phyloP scores from a whole-genome alignment of 176 grass and related monocot genomes.

The Carex parvula region DNA sequence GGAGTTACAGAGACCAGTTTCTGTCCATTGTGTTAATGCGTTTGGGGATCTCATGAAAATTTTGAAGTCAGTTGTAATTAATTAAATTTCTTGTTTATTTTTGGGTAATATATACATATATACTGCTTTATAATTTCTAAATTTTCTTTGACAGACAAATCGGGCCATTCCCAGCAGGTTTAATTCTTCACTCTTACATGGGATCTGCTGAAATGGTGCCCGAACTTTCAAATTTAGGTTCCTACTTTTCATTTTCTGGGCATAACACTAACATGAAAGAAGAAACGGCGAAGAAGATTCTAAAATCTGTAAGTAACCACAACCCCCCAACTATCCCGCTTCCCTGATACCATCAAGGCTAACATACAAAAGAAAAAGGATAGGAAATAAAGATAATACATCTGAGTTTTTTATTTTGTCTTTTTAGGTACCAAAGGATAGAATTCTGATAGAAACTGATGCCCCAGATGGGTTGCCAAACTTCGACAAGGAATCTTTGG shows the following conservation, averaged over 20 bases:
- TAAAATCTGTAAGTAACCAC: slow-evolving; percentile 56
- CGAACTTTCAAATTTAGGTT: slow-evolving; percentile 66
- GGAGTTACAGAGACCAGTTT: slow-evolving; percentile 74
- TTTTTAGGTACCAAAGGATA: slow-evolving; percentile 68
- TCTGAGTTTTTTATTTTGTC: neutral
- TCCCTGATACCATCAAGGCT: neutral
- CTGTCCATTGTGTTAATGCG: slow-evolving; percentile 79
- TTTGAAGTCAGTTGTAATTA: slow-evolving; percentile 45
- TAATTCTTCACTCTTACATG: slow-evolving; percentile 75
- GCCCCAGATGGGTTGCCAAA: slow-evolving; percentile 62
- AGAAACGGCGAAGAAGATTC: slow-evolving; percentile 64
- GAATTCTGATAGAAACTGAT: slow-evolving; percentile 87
- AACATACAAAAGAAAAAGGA: neutral
- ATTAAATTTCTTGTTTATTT: neutral
- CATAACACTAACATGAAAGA: slow-evolving; percentile 56
- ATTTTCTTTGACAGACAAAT: slow-evolving; percentile 32
- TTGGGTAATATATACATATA: neutral
- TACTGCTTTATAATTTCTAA: neutral
- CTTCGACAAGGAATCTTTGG: slow-evolving; percentile 44
- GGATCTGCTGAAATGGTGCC: slow-evolving; percentile 83
- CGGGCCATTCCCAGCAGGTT: slow-evolving; percentile 72
- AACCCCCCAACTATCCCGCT: too few relatives aligned
- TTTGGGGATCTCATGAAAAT: slow-evolving; percentile 79
- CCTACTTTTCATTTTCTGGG: slow-evolving; percentile 85
- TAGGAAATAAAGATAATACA: neutral